Conservation (phyloP, 441 rosid species). For the Rhodomyrtus psidioides region DNA sequence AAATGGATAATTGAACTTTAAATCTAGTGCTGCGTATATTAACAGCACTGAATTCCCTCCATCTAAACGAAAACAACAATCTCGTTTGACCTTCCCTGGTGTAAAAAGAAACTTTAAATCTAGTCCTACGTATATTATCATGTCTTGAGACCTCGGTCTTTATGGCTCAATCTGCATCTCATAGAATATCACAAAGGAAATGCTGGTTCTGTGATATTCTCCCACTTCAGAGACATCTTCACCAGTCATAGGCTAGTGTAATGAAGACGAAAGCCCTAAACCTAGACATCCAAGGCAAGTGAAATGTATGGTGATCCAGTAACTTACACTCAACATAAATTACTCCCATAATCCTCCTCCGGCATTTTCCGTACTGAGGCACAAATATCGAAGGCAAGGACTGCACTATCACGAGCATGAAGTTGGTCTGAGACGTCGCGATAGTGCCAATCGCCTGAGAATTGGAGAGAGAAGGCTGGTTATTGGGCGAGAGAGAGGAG, state of each 20-base stretch:
- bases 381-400: background rate
- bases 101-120: background rate
- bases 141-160: too few relatives aligned
- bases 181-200: background rate
- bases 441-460: conserved; percentile 78
- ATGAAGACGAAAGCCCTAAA: background rate
- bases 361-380: background rate
- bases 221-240: background rate
- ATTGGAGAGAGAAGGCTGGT: conserved; percentile 44
- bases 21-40: too few relatives aligned
- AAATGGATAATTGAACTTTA: too few relatives aligned
- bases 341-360: background rate
- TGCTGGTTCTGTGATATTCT: background rate
- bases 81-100: background rate
- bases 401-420: conserved; percentile 79
- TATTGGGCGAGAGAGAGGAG: conserved; percentile 44
- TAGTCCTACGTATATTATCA: too few relatives aligned
- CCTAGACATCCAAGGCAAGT: background rate
- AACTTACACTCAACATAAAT: background rate
- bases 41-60: too few relatives aligned
- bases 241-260: background rate
- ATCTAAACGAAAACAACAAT: too few relatives aligned
- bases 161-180: background rate
- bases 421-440: conserved; percentile 83
- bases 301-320: background rate